These are phyloP conservation scores for Fraxinus floribunda DNA, from an alignment of 305 asterid genomes.

Conservation along the genomic window DNA sequence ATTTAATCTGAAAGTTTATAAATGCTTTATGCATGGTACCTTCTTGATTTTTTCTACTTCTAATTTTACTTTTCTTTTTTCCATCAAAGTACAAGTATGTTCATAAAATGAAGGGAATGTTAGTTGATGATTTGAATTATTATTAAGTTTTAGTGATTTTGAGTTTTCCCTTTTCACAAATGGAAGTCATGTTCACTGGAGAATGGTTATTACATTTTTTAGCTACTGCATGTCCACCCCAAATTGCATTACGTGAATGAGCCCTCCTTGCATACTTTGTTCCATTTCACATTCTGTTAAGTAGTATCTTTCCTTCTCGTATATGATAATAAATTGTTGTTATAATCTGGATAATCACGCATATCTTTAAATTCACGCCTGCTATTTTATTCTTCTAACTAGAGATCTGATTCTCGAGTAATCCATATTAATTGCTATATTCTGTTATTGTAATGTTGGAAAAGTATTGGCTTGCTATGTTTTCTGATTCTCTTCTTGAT, in stretches of 20 bases:
- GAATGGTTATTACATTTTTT: not conserved
- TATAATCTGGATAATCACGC: slow-evolving; percentile 1
- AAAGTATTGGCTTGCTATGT: slow-evolving; percentile 5
- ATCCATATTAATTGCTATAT: not conserved
- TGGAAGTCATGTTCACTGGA: slow-evolving; percentile 4
- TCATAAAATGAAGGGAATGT: not conserved
- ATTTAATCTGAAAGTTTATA: not conserved
- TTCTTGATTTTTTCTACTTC: not conserved
- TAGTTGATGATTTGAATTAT: not conserved
- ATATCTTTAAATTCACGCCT: not conserved
- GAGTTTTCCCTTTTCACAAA: not conserved
- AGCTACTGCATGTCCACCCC: not conserved
- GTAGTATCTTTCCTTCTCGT: not conserved
- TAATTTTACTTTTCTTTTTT: not conserved
- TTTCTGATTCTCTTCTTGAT: slow-evolving; percentile 13
- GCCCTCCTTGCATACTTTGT: slow-evolving; percentile 9
- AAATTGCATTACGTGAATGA: not conserved
- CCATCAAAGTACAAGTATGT: not conserved
- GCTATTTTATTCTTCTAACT: not conserved
- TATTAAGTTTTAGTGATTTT: not conserved
- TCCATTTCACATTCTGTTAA: slow-evolving; percentile 3
- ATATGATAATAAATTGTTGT: slow-evolving; percentile 1
- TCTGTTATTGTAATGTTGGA: not conserved
- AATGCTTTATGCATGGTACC: not conserved
- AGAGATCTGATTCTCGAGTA: not conserved